Conservation (phyloP, 2,329 filamentous ascomycete genomes). For the Diplodia corticola region DNA sequence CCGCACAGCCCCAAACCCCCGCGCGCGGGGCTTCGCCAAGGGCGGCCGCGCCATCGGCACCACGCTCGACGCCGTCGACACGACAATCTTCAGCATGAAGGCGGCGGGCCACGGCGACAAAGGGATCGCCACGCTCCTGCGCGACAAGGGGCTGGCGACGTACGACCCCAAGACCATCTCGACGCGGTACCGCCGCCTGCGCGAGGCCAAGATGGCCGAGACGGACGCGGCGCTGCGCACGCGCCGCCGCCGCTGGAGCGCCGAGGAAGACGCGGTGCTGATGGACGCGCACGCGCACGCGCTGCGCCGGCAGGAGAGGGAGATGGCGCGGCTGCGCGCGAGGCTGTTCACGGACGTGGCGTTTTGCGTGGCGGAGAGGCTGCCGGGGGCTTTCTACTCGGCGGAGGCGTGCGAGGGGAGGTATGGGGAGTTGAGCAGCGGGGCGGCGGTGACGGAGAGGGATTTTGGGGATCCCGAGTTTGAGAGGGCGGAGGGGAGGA, state of each 20-base stretch:
- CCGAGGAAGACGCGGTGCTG: slow-evolving; percentile 50
- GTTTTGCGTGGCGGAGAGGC: not conserved
- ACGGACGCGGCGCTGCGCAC: slow-evolving; percentile 50
- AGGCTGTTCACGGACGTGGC: not conserved
- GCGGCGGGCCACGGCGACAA: slow-evolving; percentile 46
- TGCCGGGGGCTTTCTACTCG: not conserved
- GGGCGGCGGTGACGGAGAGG: not conserved
- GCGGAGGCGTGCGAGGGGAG: slow-evolving; percentile 4
- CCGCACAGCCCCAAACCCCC: not conserved
- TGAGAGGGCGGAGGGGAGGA: not conserved
- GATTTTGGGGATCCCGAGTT: not conserved
- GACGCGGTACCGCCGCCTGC: slow-evolving; percentile 50
- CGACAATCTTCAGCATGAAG: slow-evolving; percentile 47
- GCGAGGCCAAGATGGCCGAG: slow-evolving; percentile 43
- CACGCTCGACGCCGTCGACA: slow-evolving; percentile 49
- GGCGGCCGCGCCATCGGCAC: slow-evolving; percentile 13
- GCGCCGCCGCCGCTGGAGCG: slow-evolving; percentile 52
- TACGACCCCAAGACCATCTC: slow-evolving; percentile 52
- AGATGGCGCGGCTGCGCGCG: not conserved
- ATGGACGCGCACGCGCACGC: slow-evolving; percentile 43
- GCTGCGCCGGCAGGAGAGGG: slow-evolving; percentile 37
- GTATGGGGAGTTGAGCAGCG: not conserved
- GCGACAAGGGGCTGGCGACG: slow-evolving; percentile 43
- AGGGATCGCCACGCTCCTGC: slow-evolving; percentile 46
- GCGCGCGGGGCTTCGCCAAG: not conserved